These are phyloP conservation scores for Starmerella etchellsii DNA, from an alignment of 805 yeast genomes.

Conservation along the genomic window DNA sequence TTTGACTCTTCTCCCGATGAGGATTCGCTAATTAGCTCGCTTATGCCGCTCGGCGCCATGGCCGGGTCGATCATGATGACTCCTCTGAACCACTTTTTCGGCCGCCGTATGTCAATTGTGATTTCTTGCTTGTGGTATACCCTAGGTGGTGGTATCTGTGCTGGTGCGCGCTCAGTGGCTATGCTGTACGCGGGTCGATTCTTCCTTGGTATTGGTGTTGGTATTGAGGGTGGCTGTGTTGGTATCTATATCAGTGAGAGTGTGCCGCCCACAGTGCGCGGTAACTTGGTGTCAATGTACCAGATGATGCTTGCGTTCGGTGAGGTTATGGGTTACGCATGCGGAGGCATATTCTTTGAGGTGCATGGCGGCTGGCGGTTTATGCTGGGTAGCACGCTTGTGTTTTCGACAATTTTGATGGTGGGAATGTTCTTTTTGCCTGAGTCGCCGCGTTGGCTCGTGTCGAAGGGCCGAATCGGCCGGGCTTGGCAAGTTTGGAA, in stretches of 20 bases:
- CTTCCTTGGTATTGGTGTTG: slow-evolving; percentile 50
- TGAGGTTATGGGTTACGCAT: slow-evolving; percentile 51
- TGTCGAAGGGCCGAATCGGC: slow-evolving; percentile 39
- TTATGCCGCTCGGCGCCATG: slow-evolving; percentile 61
- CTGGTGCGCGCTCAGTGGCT: slow-evolving; percentile 34
- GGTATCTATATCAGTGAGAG: slow-evolving; percentile 51
- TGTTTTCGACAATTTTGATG: slow-evolving; percentile 42
- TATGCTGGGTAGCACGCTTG: slow-evolving; percentile 51
- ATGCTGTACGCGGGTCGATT: slow-evolving; percentile 51
- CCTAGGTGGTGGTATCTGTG: slow-evolving; percentile 47
- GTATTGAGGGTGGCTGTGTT: slow-evolving; percentile 54
- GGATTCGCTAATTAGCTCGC: slow-evolving; percentile 41
- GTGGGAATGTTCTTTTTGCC: slow-evolving; percentile 43
- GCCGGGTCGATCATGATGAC: slow-evolving; percentile 49
- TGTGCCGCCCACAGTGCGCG: slow-evolving; percentile 38
- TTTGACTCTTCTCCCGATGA: slow-evolving; percentile 33
- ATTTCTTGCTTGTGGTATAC: slow-evolving; percentile 49
- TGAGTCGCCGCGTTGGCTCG: slow-evolving; percentile 50
- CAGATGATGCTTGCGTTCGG: slow-evolving; percentile 57
- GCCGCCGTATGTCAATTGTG: slow-evolving; percentile 43
- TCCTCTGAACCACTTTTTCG: slow-evolving; percentile 43
- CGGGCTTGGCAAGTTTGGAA: slow-evolving; percentile 40
- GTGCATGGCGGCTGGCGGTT: slow-evolving; percentile 47
- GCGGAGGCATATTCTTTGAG: slow-evolving; percentile 47
- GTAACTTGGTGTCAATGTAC: slow-evolving; percentile 47